These are phyloP conservation scores for Paraglomus brasilianum DNA, from an alignment of 192 early-diverging fungal species.

Conservation along the genomic window DNA sequence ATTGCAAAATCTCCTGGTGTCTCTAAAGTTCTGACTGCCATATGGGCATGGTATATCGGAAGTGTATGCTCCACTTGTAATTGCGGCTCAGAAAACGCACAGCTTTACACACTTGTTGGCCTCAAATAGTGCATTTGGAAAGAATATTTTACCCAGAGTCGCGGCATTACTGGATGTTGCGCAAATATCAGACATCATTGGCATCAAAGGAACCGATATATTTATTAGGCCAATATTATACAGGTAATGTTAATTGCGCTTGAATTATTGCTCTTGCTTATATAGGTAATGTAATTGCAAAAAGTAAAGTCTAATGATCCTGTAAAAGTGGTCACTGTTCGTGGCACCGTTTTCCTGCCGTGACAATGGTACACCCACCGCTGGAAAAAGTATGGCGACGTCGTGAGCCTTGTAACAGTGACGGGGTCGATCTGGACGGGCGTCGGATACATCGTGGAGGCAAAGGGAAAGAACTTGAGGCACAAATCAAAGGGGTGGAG, in stretches of 20 bases:
- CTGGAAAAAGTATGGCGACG: no score
- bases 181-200: conserved; percentile 87
- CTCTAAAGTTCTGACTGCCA: conserved; percentile 79
- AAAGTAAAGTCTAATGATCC: conserved; percentile 88
- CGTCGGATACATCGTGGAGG: no score
- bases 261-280: neutral
- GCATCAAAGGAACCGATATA: conserved; percentile 74
- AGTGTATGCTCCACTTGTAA: conserved; percentile 72
- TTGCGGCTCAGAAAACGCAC: conserved; percentile 65
- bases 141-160: conserved; percentile 93
- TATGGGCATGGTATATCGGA: conserved; percentile 84
- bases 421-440: no score
- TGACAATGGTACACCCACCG: conserved; percentile 57
- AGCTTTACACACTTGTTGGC: conserved; percentile 85
- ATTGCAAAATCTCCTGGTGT: conserved; percentile 68
- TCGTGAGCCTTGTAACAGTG: no score
- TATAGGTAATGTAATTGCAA: conserved; percentile 90
- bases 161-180: conserved; percentile 90
- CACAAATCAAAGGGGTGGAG: no score
- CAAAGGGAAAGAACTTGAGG: no score
- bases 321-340: conserved; percentile 88
- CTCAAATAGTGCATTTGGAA: conserved; percentile 84
- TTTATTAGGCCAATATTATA: conserved; percentile 97
- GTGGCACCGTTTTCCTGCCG: conserved; percentile 84
- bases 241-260: conserved; percentile 55